These are phyloP conservation scores for Scortechinia acanthostroma DNA, from an alignment of 2,329 filamentous ascomycete species.

Conservation along the genomic window DNA sequence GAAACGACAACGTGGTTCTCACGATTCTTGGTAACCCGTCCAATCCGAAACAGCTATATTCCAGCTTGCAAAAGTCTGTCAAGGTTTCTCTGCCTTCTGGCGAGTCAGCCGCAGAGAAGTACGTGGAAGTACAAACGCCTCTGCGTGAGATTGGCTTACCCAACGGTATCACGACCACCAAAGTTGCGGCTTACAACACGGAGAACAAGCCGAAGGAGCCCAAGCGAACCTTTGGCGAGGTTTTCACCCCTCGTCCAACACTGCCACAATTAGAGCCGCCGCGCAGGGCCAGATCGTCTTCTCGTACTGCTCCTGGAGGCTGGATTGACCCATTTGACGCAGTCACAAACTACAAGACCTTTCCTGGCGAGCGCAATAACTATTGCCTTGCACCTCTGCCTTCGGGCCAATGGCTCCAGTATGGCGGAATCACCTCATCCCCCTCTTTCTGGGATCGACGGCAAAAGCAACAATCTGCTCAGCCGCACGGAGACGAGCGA, in stretches of 20 bases:
- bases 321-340: slow-evolving; percentile 7
- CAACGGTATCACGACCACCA: slow-evolving; percentile 65
- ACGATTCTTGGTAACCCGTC: slow-evolving; percentile 42
- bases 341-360: slow-evolving; percentile 14
- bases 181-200: slow-evolving; percentile 46
- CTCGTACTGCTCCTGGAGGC: slow-evolving; percentile 6
- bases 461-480: slow-evolving; percentile 8
- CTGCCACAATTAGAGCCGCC: slow-evolving; percentile 32
- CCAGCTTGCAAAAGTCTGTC: slow-evolving; percentile 62
- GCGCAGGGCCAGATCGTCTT: slow-evolving; percentile 4
- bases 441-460: slow-evolving; percentile 5
- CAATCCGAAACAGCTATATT: slow-evolving; percentile 74
- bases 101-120: slow-evolving; percentile 15
- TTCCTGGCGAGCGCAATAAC: slow-evolving; percentile 24
- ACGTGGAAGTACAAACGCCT: slow-evolving; percentile 21
- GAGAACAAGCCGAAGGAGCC: slow-evolving; percentile 18
- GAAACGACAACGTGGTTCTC: neutral
- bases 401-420: slow-evolving; percentile 30
- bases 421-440: slow-evolving; percentile 13
- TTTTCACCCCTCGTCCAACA: slow-evolving; percentile 63
- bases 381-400: slow-evolving; percentile 27
- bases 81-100: slow-evolving; percentile 19
- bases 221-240: slow-evolving; percentile 55
- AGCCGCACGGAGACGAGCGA: slow-evolving; percentile 14
- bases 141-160: slow-evolving; percentile 65